Conservation (phyloP, 2,329 filamentous ascomycete genomes). For the Hypoxylon sp. region DNA sequence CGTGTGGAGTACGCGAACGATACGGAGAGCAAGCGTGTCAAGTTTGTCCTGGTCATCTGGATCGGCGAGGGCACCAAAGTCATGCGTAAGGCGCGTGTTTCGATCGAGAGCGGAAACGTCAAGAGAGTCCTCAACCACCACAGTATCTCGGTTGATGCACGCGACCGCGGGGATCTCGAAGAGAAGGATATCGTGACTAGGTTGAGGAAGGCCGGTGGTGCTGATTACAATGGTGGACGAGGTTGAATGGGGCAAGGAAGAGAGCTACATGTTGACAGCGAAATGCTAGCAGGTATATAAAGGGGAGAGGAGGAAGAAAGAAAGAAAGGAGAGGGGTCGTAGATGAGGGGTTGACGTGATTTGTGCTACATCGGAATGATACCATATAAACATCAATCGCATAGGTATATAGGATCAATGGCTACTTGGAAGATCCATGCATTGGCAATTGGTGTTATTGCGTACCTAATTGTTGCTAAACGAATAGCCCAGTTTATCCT, state of each 20-base stretch:
- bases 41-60: constrained; percentile 74
- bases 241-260: constrained; percentile 50
- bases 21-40: constrained; percentile 72
- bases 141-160: constrained; percentile 70
- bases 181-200: constrained; percentile 68
- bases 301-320: no score
- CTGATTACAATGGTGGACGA: constrained; percentile 74
- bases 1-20: constrained; percentile 76
- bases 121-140: constrained; percentile 71
- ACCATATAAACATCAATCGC: no score
- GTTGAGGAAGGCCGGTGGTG: constrained; percentile 72
- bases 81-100: constrained; percentile 75
- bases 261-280: not conserved
- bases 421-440: no score
- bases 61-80: constrained; percentile 71
- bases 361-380: no score
- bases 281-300: constrained; percentile 20
- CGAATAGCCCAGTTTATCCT: no score
- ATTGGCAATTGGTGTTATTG: no score
- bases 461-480: no score
- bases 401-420: no score
- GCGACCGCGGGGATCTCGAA: constrained; percentile 67
- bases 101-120: constrained; percentile 71
- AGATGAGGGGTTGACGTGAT: constrained; percentile 1
- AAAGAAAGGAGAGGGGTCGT: constrained; percentile 31